These are phyloP conservation scores for Hymenotorrendiella dingleyae DNA, from an alignment of 2,329 filamentous ascomycete species.

Conservation along the genomic window DNA sequence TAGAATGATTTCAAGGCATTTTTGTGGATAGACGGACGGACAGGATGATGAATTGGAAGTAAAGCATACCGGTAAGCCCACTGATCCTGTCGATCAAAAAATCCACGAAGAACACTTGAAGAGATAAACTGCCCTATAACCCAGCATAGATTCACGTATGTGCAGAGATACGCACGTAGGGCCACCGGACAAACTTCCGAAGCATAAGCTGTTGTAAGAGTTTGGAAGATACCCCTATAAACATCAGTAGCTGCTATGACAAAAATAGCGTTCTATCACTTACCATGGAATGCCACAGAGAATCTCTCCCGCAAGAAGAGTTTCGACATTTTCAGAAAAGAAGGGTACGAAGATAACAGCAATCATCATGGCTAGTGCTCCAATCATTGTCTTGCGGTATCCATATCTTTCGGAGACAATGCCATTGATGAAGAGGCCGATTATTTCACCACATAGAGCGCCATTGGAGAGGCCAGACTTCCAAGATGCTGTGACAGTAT, in stretches of 20 bases:
- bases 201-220: constrained; percentile 31
- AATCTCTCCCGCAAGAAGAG: constrained; percentile 41
- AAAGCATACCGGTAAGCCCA: constrained; percentile 38
- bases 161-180: constrained; percentile 30
- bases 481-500: constrained; percentile 28
- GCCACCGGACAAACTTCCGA: constrained; percentile 32
- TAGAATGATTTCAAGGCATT: too few relatives aligned
- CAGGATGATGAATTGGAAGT: neutral
- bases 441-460: constrained; percentile 32
- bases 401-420: constrained; percentile 40
- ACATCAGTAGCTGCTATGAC: constrained; percentile 17
- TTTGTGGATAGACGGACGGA: too few relatives aligned
- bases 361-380: constrained; percentile 37
- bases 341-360: constrained; percentile 43
- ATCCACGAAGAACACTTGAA: constrained; percentile 39
- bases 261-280: constrained; percentile 28
- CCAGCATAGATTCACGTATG: constrained; percentile 51
- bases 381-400: constrained; percentile 39
- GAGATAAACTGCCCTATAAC: constrained; percentile 43
- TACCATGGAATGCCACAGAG: constrained; percentile 44
- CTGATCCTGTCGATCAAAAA: constrained; percentile 36
- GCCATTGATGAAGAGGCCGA: constrained; percentile 42
- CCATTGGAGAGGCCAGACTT: constrained; percentile 28
- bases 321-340: constrained; percentile 39
- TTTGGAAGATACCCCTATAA: constrained; percentile 35